Evolutionary conservation across 2,329 filamentous ascomycete genomes (phyloP).

Genomic region (Aspergillus oerlinghausenensis): DNA sequence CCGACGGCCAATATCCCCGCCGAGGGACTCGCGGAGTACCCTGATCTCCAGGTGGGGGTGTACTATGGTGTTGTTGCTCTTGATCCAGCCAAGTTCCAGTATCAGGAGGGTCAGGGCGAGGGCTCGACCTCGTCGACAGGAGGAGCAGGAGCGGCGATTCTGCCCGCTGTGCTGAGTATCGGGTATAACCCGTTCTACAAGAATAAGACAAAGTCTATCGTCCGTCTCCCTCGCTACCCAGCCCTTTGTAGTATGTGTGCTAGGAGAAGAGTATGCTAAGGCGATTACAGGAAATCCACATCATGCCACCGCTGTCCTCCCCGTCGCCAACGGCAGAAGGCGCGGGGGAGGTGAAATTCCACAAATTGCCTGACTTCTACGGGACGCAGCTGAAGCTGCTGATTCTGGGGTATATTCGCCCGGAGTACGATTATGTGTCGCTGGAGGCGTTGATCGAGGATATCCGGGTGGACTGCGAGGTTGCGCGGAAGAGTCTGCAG

Average conservation of each 20-base stretch:
- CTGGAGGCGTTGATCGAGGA: constrained; percentile 81
- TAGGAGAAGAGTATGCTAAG: not conserved
- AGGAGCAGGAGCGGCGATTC: constrained; percentile 43
- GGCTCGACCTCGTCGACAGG: constrained; percentile 5
- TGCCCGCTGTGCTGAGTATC: constrained; percentile 88
- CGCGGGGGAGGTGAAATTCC: constrained; percentile 26
- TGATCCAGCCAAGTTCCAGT: constrained; percentile 38
- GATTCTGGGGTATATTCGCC: constrained; percentile 81
- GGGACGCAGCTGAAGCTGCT: constrained; percentile 71
- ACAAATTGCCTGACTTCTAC: constrained; percentile 70
- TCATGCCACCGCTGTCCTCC: constrained; percentile 67
- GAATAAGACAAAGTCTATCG: constrained; percentile 76
- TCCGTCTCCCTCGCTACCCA: constrained; percentile 25
- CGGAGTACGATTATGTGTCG: constrained; percentile 82
- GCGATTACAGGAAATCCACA: constrained; percentile 65
- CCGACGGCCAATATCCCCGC: constrained; percentile 85
- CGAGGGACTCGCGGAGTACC: constrained; percentile 58
- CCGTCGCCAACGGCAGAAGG: constrained; percentile 30
- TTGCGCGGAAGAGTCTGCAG: constrained; percentile 68
- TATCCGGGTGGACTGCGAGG: constrained; percentile 82
- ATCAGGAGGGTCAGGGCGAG: constrained; percentile 8
- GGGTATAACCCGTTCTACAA: constrained; percentile 98
- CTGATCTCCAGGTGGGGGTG: constrained; percentile 68
- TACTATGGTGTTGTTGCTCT: constrained; percentile 92
- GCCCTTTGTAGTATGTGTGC: not conserved